Evolutionary conservation across 2,329 filamentous ascomycete genomes (phyloP).

Genomic region (Xylariaceae sp.): DNA sequence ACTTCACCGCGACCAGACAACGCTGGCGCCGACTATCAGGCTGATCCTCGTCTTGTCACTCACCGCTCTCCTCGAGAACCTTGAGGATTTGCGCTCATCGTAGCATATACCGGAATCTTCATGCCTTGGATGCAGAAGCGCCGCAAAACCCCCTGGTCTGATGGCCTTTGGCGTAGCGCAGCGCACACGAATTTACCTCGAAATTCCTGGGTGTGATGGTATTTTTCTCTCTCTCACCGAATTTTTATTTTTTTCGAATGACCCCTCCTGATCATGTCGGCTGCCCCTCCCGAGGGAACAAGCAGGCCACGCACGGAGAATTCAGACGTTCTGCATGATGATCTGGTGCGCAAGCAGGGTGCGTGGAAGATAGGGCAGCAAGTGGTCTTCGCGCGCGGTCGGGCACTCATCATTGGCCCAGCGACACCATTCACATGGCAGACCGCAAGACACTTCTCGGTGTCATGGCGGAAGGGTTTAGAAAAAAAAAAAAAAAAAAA

Average conservation of each 20-base stretch:
- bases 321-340: constrained; percentile 2
- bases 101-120: constrained; percentile 10
- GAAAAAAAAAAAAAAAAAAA: background rate
- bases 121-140: constrained; percentile 21
- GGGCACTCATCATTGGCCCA: background rate
- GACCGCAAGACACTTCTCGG: background rate
- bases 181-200: constrained; percentile 18
- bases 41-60: constrained; percentile 10
- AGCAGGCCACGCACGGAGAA: background rate
- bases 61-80: constrained; percentile 22
- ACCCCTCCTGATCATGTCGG: constrained; percentile 22
- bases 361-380: background rate
- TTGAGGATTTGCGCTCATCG: constrained; percentile 20
- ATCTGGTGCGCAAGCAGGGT: background rate
- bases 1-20: constrained; percentile 19
- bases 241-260: constrained; percentile 15
- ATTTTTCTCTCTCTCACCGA: no score
- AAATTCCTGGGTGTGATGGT: constrained; percentile 12
- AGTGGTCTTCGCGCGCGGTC: background rate
- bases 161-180: constrained; percentile 15
- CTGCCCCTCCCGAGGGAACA: background rate
- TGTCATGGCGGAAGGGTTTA: background rate
- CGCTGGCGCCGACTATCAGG: no score
- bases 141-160: constrained; percentile 9
- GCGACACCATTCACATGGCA: background rate